These are phyloP conservation scores for Boletus rubescentipes DNA, from an alignment of 768 basidiomycete species.

Conservation along the genomic window DNA sequence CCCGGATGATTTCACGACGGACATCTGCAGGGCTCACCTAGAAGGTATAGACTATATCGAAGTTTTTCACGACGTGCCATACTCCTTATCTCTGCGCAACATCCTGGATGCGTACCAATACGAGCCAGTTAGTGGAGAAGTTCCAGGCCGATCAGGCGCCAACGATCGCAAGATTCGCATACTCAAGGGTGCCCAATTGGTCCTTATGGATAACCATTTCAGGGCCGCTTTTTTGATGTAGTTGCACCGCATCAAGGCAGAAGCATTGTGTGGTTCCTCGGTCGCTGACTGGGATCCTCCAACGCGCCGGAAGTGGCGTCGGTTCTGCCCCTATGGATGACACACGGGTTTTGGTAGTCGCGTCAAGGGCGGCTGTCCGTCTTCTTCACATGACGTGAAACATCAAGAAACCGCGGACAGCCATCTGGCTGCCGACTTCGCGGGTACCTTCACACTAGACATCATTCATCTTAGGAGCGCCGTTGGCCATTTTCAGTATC, in stretches of 20 bases:
- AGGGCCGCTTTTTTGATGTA: conserved; percentile 43
- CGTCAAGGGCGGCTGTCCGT: conserved; percentile 5
- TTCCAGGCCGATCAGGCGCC: conserved; percentile 24
- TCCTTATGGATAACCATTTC: conserved; percentile 47
- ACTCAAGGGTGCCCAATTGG: conserved; percentile 48
- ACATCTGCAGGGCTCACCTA: conserved; percentile 23
- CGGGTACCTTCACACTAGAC: conserved; percentile 9
- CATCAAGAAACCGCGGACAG: conserved; percentile 12
- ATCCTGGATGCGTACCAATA: conserved; percentile 53
- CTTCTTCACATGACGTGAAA: conserved; percentile 15
- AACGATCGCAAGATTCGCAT: conserved; percentile 42
- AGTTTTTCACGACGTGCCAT: conserved; percentile 53
- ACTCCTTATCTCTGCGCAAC: conserved; percentile 48
- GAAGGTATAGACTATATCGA: conserved; percentile 51
- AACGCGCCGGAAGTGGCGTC: conserved; percentile 17
- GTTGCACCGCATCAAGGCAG: conserved; percentile 17
- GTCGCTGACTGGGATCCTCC: conserved; percentile 21
- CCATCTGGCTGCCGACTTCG: conserved; percentile 7
- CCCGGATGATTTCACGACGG: conserved; percentile 11
- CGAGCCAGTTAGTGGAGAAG: conserved; percentile 11
- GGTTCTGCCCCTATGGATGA: conserved; percentile 17
- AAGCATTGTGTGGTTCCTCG: conserved; percentile 12
- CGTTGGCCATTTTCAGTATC: conserved; percentile 1
- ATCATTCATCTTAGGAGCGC: conserved; percentile 3
- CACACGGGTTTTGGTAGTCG: conserved; percentile 1